phyloP scores from a whole-genome alignment of 768 basidiomycete species.

The Phylloporus arenicola region DNA sequence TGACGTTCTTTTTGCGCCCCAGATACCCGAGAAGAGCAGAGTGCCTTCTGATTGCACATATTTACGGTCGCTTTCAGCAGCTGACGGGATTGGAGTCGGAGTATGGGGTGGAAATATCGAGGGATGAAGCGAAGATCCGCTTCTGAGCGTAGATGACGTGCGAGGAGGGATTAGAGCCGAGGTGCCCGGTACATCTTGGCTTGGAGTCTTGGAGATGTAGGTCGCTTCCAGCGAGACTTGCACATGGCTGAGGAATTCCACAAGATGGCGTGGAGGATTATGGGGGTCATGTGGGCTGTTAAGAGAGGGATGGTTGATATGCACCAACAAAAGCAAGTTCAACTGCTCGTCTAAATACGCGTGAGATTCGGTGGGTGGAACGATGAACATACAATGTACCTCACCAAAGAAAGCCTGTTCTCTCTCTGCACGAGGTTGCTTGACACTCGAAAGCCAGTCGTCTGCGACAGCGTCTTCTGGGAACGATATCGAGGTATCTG shows the following conservation, averaged over 20 bases:
- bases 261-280: slow-evolving; percentile 36
- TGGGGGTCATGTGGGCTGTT: slow-evolving; percentile 19
- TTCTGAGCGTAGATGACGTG: slow-evolving; percentile 39
- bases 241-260: slow-evolving; percentile 60
- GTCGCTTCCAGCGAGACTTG: slow-evolving; percentile 79
- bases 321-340: slow-evolving; percentile 42
- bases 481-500: slow-evolving; percentile 58
- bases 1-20: slow-evolving; percentile 54
- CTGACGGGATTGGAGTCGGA: slow-evolving; percentile 76
- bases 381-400: slow-evolving; percentile 22
- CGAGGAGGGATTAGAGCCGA: slow-evolving; percentile 48
- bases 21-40: slow-evolving; percentile 61
- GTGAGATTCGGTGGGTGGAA: slow-evolving; percentile 14
- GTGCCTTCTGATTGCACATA: slow-evolving; percentile 80
- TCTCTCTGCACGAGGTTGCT: slow-evolving; percentile 43
- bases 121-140: slow-evolving; percentile 41
- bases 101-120: slow-evolving; percentile 79
- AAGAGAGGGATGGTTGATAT: slow-evolving; percentile 31
- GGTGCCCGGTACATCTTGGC: slow-evolving; percentile 34
- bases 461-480: slow-evolving; percentile 44
- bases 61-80: slow-evolving; percentile 64
- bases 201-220: slow-evolving; percentile 56
- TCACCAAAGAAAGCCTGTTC: slow-evolving; percentile 73
- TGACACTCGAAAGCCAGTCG: slow-evolving; percentile 52
- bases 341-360: slow-evolving; percentile 49